Base-by-base conservation (phyloP, 108 stramenopile genomes). In the Schizochytrium sp. region DNA sequence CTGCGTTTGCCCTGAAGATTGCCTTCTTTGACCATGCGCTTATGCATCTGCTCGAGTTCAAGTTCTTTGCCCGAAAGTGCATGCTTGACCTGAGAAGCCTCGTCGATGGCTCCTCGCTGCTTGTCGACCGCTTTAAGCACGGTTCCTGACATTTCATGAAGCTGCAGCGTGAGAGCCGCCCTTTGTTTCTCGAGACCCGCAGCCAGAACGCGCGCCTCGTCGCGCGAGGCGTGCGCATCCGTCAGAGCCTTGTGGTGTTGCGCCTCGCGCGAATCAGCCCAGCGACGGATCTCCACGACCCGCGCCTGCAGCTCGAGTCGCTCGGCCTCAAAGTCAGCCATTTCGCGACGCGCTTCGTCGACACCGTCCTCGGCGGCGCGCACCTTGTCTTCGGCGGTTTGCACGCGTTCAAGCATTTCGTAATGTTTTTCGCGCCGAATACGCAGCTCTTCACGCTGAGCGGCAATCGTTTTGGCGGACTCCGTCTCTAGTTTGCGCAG, bases 131-230 rank as follows among this genome's bases (percentile, higher is more conserved):
- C 76, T 23, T 53, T 47, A 12, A 83, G n/a, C 25, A 83, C 76
- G 3, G 76, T 83, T 6, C 76, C 76, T 34, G 76, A 83, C 76
- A 83, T 83, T 45, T 83, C 76, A 53, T 83, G 76, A 12, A 83
- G 76, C 76, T 83, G 76, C 45, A 53, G 48, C 51, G 45, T 12
- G 23, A 83, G 51, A 0, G 76, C 76, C 10, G 48, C 51, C 12
- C 76, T 14, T 45, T 83, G 76, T 23, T 83, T 53, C 23, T 83
- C 76, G 0, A 53, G 8, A 16, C 4, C 45, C 10, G 51, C 44
- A 34, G 51, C 48, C 25, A 45, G n/a, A 12, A 0, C 23, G 5
- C 51, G 45, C n/a, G 76, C 51, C 28, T 83, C 76, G 25, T 83
- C 51, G 6, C 51, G 76, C 45, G 14, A 45, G 10, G 45, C 28